Evolutionary conservation across 345 rosid species (phyloP).

Genomic region (Populus alba): DNA sequence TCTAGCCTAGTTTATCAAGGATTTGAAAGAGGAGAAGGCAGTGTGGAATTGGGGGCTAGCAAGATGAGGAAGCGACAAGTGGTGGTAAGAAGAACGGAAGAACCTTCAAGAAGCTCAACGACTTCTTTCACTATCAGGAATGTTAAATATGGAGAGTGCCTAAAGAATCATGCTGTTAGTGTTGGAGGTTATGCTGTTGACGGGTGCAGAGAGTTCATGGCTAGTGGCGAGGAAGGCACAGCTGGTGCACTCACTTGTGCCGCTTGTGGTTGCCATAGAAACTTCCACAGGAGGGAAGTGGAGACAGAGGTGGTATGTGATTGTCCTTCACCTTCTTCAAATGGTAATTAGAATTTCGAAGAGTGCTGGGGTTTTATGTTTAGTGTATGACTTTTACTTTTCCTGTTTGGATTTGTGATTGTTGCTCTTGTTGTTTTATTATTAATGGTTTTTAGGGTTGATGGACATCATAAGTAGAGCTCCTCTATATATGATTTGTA

Average conservation of each 20-base stretch:
- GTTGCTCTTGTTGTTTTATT: not conserved
- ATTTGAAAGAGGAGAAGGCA: not conserved
- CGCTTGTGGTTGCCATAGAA: conserved; percentile 40
- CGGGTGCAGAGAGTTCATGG: conserved; percentile 85
- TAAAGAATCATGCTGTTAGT: conserved; percentile 70
- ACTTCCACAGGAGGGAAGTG: conserved; percentile 37
- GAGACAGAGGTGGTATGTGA: conserved; percentile 61
- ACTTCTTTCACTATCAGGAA: conserved; percentile 35
- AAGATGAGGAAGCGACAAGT: conserved; percentile 74
- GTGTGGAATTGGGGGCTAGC: conserved; percentile 4
- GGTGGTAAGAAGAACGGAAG: conserved; percentile 54
- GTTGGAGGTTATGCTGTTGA: conserved; percentile 74
- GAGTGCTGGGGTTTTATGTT: not conserved
- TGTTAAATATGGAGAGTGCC: conserved; percentile 70
- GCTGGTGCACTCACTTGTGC: conserved; percentile 31
- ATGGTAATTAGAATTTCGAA: conserved; percentile 1
- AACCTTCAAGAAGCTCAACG: conserved; percentile 41
- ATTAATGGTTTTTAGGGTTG: conserved; percentile 7
- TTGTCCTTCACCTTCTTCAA: conserved; percentile 50
- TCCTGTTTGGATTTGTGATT: conserved; percentile 6
- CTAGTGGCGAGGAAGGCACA: conserved; percentile 45
- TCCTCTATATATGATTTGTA: not conserved
- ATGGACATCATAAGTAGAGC: not conserved
- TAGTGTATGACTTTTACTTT: conserved; percentile 9
- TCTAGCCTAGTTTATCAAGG: conserved; percentile 7